Evolutionary conservation across 2,329 filamentous ascomycete genomes (phyloP).

Genomic region (Pestalotiopsis sp.): DNA sequence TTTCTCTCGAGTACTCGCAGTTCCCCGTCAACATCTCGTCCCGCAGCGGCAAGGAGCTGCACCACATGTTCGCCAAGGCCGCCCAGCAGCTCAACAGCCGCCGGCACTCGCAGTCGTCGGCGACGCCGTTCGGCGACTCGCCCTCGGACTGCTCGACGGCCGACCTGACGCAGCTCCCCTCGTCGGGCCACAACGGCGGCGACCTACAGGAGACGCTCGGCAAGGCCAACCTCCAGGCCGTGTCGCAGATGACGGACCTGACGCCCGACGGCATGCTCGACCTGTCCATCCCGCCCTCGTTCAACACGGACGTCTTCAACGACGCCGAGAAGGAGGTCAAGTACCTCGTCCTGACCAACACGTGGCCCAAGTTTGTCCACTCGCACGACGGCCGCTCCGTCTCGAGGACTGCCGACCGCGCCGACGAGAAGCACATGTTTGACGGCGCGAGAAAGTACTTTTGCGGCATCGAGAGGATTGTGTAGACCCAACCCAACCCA

Average conservation of each 20-base stretch:
- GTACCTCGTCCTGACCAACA: conserved; percentile 32
- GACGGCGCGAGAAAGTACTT: conserved; percentile 10
- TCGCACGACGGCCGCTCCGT: conserved; percentile 12
- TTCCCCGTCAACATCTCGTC: conserved; percentile 24
- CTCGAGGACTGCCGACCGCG: not conserved
- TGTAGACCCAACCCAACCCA: not conserved
- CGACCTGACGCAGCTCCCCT: not conserved
- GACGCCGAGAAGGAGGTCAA: conserved; percentile 24
- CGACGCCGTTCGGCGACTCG: conserved; percentile 19
- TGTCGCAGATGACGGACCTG: conserved; percentile 19
- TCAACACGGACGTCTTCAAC: conserved; percentile 19
- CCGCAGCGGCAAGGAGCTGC: conserved; percentile 19
- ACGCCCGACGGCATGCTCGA: conserved; percentile 11
- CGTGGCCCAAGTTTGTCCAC: conserved; percentile 32
- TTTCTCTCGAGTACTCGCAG: conserved; percentile 33
- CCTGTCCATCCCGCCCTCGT: conserved; percentile 11
- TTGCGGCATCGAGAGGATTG: conserved; percentile 12
- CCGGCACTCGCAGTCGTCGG: conserved; percentile 13
- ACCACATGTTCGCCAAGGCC: conserved; percentile 20
- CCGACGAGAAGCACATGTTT: conserved; percentile 12
- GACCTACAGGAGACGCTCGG: conserved; percentile 20
- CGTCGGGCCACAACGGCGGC: not conserved
- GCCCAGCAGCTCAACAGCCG: conserved; percentile 18
- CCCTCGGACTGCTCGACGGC: conserved; percentile 8
- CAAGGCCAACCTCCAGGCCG: conserved; percentile 20